Base-by-base conservation (phyloP, 352 stramenopile species). In the Globisporangium sylvaticum region DNA sequence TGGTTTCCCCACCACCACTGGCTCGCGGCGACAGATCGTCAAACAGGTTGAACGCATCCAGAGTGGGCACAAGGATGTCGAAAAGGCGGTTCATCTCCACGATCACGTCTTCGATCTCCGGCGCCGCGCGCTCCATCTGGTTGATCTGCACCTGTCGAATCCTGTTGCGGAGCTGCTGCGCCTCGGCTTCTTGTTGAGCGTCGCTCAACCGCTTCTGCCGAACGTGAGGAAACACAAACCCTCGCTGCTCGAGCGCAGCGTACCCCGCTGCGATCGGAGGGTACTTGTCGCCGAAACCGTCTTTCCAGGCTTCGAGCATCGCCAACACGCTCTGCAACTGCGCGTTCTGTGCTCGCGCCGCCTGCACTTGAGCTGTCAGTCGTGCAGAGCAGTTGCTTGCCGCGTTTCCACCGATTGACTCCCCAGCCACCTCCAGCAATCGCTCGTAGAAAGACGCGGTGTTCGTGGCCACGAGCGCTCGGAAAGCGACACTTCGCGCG, bases 11-110 rank as follows among this genome's bases (percentile, higher is more conserved):
- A 9, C 27, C 7, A 10, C 3, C 53, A 58, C 5, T 32, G 34
- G 18, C 18, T 25, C 27, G 15, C 24, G 58, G 25, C 29, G 29
- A n/a, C 29, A 59, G 8, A 27, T 62, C 64, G 20, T 65, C 44
- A 34, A 67, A 59, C 18, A 84, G 3, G 25, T 78, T 68, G 69
- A 93, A 93, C 8, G 78, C 73, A 46, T 93, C 84, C 15, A 93
- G 58, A 20, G 82, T 93, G 37, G 84, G 84, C 27, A 93, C 77
- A 6, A 93, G 64, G 37, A 93, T 89, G 68, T 89, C 78, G 63
- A 90, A 91, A 37, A 87, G 77, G n/a, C 74, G 76, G 64, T 93
- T 76, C 84, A 91, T 90, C 67, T 91, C 84, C 22, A 76, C 59
- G 1, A 93, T 62, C 59, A 84, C 71, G 18, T 77, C 69, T 69